Conservation (phyloP, 2,329 filamentous ascomycete species). For the Colletotrichum aenigma region DNA sequence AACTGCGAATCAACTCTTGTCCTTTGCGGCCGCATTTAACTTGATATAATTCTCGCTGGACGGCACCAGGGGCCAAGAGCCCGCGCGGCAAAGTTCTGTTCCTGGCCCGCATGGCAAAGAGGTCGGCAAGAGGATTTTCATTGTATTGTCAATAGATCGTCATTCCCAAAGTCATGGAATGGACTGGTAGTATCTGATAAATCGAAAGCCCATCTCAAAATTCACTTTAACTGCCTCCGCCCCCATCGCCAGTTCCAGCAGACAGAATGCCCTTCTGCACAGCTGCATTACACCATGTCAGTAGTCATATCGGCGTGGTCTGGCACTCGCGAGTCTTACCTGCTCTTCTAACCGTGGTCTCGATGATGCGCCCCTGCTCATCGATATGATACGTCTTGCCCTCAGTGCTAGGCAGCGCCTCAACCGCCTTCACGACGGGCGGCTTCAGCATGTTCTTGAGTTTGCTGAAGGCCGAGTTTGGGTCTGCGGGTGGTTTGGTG, state of each 20-base stretch:
- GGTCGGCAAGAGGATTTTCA: background rate
- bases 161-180: background rate
- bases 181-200: fast-evolving
- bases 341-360: conserved; percentile 12
- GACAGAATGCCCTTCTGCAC: background rate
- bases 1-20: background rate
- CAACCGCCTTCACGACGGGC: conserved; percentile 12
- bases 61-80: background rate
- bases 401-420: conserved; percentile 8
- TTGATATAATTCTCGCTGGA: background rate
- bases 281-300: background rate
- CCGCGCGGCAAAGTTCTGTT: background rate
- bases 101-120: background rate
- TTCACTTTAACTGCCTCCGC: background rate
- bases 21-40: background rate
- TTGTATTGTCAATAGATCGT: background rate
- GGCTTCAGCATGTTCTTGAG: conserved; percentile 16
- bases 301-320: background rate
- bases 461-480: background rate
- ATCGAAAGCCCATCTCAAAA: background rate
- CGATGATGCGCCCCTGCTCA: conserved; percentile 13
- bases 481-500: background rate
- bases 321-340: background rate
- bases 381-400: conserved; percentile 20
- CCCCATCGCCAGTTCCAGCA: background rate